Base-by-base conservation (phyloP, 352 stramenopile genomes). In the Pythium sukuiense region DNA sequence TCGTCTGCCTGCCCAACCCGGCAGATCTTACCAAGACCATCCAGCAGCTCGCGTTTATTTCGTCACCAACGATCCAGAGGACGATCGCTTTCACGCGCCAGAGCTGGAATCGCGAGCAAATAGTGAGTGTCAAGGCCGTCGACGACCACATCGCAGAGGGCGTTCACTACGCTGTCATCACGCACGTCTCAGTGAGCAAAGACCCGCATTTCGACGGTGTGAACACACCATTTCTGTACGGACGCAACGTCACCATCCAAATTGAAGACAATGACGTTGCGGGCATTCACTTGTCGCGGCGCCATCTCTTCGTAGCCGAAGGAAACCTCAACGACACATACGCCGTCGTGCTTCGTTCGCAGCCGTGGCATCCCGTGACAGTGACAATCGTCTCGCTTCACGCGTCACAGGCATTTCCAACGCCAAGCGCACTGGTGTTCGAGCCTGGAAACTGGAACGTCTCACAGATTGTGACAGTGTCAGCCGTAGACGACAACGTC, bases 31-130 rank as follows among this genome's bases (percentile, higher is more conserved):
- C 6, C 24, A 70, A 12, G 18, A 18, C 27, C 0, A 63, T 88
- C n/a, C 72, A 87, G 46, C 83, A 91, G 32, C 60, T 91, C 2
- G 26, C 59, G 13, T 78, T 86, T 33, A 20, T 63, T 7, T 26
- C 55, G 43, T 80, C 41, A 61, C 20, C 5, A 1, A 61, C 71
- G 0, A 61, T 61, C 4, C 57, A 80, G 14, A 33, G 57, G 27
- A 72, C 41, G 11, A 53, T 89, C 12, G 56, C 62, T 4, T 92
- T 92, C 64, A 89, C 79, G 0, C 59, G 48, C 12, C 58, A n/a
- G 4, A 85, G 87, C 27, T 93, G 85, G 85, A 92, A 92, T 39
- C 70, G 72, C 12, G 81, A 90, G 33, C 85, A 93, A 59, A 46
- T 79, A n/a, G 74, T 93, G 27, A 71, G 63, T 0, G 72, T 93